A percentile compares a stretch with the other conserved stretches of the same genome.
These are phyloP conservation scores for Hypericum perforatum DNA, from an alignment of 345 rosid species.

Conservation along the genomic window DNA sequence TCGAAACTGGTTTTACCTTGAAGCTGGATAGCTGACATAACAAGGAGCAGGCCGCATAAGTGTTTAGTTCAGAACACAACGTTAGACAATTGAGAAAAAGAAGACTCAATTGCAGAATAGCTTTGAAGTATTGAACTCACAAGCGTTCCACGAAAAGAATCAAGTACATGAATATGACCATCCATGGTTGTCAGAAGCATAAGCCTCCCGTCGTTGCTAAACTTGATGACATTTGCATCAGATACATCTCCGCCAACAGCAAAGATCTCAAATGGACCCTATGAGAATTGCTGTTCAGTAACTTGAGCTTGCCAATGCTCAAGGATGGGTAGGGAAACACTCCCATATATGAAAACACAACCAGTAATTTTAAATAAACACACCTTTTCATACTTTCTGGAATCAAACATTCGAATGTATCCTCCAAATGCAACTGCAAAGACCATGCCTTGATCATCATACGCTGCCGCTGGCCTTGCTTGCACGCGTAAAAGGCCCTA, in stretches of 20 bases:
- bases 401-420: conserved; percentile 81
- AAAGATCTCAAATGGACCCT: conserved; percentile 90
- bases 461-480: conserved; percentile 94
- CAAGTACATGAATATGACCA: conserved; percentile 85
- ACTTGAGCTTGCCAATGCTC: conserved; percentile 3
- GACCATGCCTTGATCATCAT: conserved; percentile 91
- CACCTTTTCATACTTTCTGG: conserved; percentile 91
- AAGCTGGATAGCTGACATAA: conserved; percentile 57
- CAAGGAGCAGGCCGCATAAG: neutral
- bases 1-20: conserved; percentile 75
- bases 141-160: conserved; percentile 86
- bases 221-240: conserved; percentile 79
- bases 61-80: no score
- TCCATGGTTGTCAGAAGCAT: conserved; percentile 86
- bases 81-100: no score
- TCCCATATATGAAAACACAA: neutral
- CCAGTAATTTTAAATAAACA: conserved; percentile 7
- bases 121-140: conserved; percentile 30
- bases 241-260: conserved; percentile 82
- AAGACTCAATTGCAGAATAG: neutral
- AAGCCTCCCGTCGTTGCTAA: conserved; percentile 86
- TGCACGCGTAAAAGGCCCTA: conserved; percentile 27
- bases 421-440: conserved; percentile 96
- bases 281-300: conserved; percentile 10
- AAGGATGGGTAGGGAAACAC: no score